These are phyloP conservation scores for Nemophila menziesii DNA, from an alignment of 257 asterid species.

Conservation along the genomic window DNA sequence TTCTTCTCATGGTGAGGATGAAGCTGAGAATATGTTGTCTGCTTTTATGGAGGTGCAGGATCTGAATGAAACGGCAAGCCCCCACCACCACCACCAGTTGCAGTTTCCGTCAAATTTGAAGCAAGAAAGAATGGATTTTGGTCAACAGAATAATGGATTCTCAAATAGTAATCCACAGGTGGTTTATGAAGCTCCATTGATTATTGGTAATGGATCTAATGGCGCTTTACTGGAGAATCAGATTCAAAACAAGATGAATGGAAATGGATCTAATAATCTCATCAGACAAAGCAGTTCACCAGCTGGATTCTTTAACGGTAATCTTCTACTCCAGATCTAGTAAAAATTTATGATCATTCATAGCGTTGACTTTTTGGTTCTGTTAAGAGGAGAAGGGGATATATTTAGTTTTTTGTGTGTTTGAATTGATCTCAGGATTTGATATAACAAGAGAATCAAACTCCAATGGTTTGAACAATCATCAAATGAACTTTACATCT, in stretches of 20 bases:
- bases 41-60: constrained; percentile 35
- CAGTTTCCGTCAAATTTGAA: constrained; percentile 25
- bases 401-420: not conserved
- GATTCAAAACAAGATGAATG: constrained; percentile 14
- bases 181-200: constrained; percentile 38
- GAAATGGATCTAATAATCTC: constrained; percentile 36
- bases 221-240: constrained; percentile 29
- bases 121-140: constrained; percentile 32
- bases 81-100: constrained; percentile 12
- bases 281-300: constrained; percentile 79
- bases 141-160: constrained; percentile 29
- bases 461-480: constrained; percentile 36
- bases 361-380: not conserved
- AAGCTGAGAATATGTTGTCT: constrained; percentile 53
- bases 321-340: not conserved
- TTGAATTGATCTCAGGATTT: constrained; percentile 39
- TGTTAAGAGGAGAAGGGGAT: not conserved
- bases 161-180: constrained; percentile 9
- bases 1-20: constrained; percentile 27
- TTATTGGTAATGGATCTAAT: constrained; percentile 48
- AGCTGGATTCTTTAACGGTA: constrained; percentile 80
- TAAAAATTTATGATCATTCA: not conserved
- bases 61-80: constrained; percentile 14
- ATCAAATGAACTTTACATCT: constrained; percentile 41
- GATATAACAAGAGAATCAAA: constrained; percentile 43